Evolutionary conservation across 345 rosid genomes (phyloP).

Genomic region (Acer negundo): DNA sequence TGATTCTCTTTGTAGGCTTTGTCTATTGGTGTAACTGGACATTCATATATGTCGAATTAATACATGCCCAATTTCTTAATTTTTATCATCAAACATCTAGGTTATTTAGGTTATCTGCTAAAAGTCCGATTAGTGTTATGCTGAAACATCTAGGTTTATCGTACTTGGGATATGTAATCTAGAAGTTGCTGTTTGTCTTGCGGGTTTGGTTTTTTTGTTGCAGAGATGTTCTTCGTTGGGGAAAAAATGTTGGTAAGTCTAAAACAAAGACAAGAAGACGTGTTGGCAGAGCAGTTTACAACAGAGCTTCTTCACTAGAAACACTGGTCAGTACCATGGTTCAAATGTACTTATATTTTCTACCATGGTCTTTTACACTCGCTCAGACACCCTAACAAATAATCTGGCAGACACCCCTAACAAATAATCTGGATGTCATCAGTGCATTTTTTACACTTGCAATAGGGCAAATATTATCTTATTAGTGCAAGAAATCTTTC

Average conservation of each 20-base stretch:
- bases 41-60: not conserved
- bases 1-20: not conserved
- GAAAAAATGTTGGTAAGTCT: slow-evolving; percentile 55
- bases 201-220: slow-evolving; percentile 7
- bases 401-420: too few relatives aligned
- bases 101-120: not conserved
- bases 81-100: not conserved
- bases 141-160: not conserved
- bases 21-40: not conserved
- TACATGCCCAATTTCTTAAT: slow-evolving; percentile 1
- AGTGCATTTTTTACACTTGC: slow-evolving; percentile 41
- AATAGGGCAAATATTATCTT: too few relatives aligned
- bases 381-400: too few relatives aligned
- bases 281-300: slow-evolving; percentile 64
- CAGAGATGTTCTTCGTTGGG: slow-evolving; percentile 69
- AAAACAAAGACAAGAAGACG: slow-evolving; percentile 60
- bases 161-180: not conserved
- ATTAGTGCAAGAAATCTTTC: too few relatives aligned
- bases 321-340: slow-evolving; percentile 46
- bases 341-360: not conserved
- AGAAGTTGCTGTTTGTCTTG: not conserved
- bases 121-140: not conserved
- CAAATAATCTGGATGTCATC: not conserved
- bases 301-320: slow-evolving; percentile 71
- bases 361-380: not conserved